Percentiles rank a stretch among this genome's conserved stretches.
phyloP scores from a whole-genome alignment of 257 asterid species.

The Misopates orontium region DNA sequence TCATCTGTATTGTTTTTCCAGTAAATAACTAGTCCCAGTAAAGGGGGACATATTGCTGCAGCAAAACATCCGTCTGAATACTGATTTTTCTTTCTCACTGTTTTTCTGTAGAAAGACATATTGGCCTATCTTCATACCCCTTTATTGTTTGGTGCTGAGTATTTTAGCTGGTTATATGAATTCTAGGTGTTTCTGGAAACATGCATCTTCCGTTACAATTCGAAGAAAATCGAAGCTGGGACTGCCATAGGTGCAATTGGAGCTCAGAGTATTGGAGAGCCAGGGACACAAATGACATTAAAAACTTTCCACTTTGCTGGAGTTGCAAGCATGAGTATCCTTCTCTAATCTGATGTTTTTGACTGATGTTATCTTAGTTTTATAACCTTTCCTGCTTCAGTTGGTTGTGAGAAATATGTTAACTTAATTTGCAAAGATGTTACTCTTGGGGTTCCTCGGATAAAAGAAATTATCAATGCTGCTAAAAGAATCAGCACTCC shows the following conservation, averaged over 20 bases:
- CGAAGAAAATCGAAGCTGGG: conserved; percentile 77
- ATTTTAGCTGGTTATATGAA: neutral
- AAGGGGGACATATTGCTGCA: neutral
- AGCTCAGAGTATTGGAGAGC: conserved; percentile 97
- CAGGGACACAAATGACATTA: conserved; percentile 97
- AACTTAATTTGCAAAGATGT: conserved; percentile 73
- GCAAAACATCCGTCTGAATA: no score
- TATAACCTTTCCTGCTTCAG: neutral
- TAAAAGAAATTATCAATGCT: conserved; percentile 84
- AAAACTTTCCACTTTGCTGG: conserved; percentile 99
- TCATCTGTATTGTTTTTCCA: neutral
- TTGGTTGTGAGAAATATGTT: conserved; percentile 28
- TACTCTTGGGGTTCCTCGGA: conserved; percentile 97
- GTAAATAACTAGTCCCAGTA: neutral
- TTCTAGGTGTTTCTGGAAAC: conserved; percentile 73
- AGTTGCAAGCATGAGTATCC: conserved; percentile 99
- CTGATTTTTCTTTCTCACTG: neutral
- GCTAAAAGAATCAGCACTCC: conserved; percentile 86
- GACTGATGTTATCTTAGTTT: conserved; percentile 19
- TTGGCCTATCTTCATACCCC: neutral
- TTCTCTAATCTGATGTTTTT: conserved; percentile 28
- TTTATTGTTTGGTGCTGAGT: neutral
- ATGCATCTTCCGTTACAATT: conserved; percentile 79
- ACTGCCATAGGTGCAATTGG: conserved; percentile 97
- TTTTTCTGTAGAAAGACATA: neutral